Percentiles rank a stretch among this genome's conserved stretches.
Conservation (phyloP, 2,329 filamentous ascomycete species). For the Fusarium pseudocircinatum region DNA sequence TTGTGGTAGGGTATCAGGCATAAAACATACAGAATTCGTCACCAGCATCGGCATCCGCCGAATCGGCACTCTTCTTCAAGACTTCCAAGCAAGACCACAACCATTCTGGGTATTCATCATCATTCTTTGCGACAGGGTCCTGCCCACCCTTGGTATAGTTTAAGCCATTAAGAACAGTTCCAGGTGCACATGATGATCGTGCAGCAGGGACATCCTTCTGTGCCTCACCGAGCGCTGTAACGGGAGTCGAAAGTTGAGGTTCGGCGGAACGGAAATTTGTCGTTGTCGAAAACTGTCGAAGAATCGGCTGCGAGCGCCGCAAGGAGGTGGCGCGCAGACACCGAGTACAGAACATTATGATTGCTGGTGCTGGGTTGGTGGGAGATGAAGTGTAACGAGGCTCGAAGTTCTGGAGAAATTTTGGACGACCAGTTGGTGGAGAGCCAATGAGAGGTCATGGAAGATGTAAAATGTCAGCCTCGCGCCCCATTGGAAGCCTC, state of each 20-base stretch:
- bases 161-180: constrained; percentile 76
- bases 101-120: constrained; percentile 83
- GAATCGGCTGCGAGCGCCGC: constrained; percentile 44
- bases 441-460: constrained; percentile 40
- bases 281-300: constrained; percentile 55
- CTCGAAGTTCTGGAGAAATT: constrained; percentile 43
- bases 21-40: constrained; percentile 80
- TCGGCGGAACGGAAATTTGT: constrained; percentile 50
- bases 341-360: constrained; percentile 54
- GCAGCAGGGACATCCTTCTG: constrained; percentile 44
- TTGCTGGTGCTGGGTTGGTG: constrained; percentile 36
- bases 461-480: constrained; percentile 45
- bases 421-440: constrained; percentile 39
- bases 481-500: constrained; percentile 18
- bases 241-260: constrained; percentile 50
- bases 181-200: constrained; percentile 68
- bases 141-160: constrained; percentile 79
- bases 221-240: constrained; percentile 45
- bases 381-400: constrained; percentile 40
- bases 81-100: constrained; percentile 77
- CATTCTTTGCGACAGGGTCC: constrained; percentile 78
- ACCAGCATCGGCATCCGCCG: constrained; percentile 65
- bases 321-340: constrained; percentile 59
- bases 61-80: constrained; percentile 62
- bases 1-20: not conserved